Base-by-base conservation (phyloP, 805 yeast species). In the Deakozyma indianensis region DNA sequence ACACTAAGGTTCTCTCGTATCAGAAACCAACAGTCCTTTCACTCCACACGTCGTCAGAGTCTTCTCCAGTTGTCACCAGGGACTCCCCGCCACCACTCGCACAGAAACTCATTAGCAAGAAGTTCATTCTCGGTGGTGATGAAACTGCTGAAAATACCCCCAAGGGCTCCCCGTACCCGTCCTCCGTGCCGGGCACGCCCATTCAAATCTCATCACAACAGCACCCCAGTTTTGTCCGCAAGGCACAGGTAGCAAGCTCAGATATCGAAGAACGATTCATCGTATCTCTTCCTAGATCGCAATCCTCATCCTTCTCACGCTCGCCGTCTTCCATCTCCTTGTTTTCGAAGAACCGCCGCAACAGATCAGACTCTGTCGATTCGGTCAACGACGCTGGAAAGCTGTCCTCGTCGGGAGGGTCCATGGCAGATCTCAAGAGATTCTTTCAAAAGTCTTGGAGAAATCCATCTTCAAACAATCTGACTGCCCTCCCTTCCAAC, bases 181-280 rank as follows among this genome's bases (percentile, higher is more conserved):
- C 38, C 7, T 32, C 38, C 20, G 38, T 32, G 18, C 38, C 38
- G 9, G 38, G 38, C 38, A 32, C 38, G 38, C 38, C 38, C 18
- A 32, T 32, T 20, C 38, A 32, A 32, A 32, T 32, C 48, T 40
- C 24, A 44, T 38, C 35, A 43, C 41, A 14, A 45, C 50, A 3
- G 43, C 43, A 11, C 32, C 46, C 22, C 25, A 29, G 25, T 35
- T 23, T 9, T 44, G 25, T 35, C 41, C 38, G 41, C 23, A 25
- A 27, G 46, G 9, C 41, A 48, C 18, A 41, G 43, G 60, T 75
- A 3, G 57, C 65, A 23, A 62, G 74, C 21, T 64, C 69, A 5
- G 69, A 77, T 23, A 78, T 85, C 21, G 95, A 84, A 56, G 80
- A 90, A n/a, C 68, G 94, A 38, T 84, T 84, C 57, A 77, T 84